Evolutionary conservation across 345 rosid genomes (phyloP), one percentile per base, ranked within the genome.

Genomic region (Eucalyptus marginata): DNA sequence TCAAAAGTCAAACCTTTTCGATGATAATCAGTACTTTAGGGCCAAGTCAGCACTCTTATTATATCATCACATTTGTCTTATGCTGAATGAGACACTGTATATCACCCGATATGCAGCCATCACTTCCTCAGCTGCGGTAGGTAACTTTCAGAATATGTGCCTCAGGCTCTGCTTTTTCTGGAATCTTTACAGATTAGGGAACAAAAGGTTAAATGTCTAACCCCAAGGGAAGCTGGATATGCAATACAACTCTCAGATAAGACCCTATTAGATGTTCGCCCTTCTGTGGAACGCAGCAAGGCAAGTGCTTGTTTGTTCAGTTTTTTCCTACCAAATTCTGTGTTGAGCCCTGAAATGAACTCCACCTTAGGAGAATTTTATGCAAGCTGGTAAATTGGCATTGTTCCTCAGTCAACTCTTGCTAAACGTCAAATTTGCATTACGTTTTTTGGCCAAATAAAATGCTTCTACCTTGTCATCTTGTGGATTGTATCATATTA

Each of bases 151-250:
- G 46, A 18, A 86, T 47, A 86, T 87, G 85, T 81, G 87, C 51
- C 33, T 89, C 66, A 62, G 86, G 85, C 33, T 87, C 89, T 81
- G 68, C 64, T n/a, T 79, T 85, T 88, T 87, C 76, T 86, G 51
- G 64, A n/a, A 36, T 66, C 88, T 90, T 66, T 31, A 36, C 89
- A 96, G 99, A 90, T 96, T 90, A 95, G 99, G 92, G 97, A 95
- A 88, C 96, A 94, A 88, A 97, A 92, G 90, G 96, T 97, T 59
- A 97, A 97, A 93, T 89, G 95, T 90, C 95, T 97, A 88, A 91
- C 96, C 66, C 97, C 98, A 17, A 96, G 93, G 90, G 98, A 97
- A 93, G 99, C 98, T 81, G 98, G 99, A 86, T 96, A 97, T 93
- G 99, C 98, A 22, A 92, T 96, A 93, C 97, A 95, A 90, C 96